Base-by-base conservation (phyloP, 495 filamentous ascomycete genomes). In the Podospora appendiculata region DNA sequence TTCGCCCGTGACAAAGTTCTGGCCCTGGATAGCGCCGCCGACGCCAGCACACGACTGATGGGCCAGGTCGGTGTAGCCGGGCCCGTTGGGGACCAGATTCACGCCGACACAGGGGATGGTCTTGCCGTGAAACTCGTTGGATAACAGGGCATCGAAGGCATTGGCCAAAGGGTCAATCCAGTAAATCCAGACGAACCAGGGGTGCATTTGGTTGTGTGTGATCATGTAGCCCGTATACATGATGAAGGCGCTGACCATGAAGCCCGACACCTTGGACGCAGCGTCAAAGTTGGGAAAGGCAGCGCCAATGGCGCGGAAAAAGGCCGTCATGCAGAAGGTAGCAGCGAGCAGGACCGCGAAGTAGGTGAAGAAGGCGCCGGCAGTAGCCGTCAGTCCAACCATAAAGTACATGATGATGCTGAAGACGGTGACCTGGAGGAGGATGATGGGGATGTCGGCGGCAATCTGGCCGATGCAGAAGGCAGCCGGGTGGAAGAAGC, bases 301-400 rank as follows among this genome's bases (percentile, higher is more conserved):
- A 6, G 87, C 76, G 4, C 87, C 87, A 17, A 90, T 69, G 14
- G 83, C 72, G 45, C 89, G 76, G 71, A 93, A 94, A 57, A 91
- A 84, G 0, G 88, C 82, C 0, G 61, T 64, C 59, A 64, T 62
- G 34, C 49, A 54, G 52, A 93, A 81, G 1, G 86, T 89, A 3
- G 84, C 60, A 3, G 77, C 54, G 47, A 88, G 74, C 18, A 78
- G 65, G 13, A 79, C 52, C 8, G 90, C 64, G 13, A 86, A 68
- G 45, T 75, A 81, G 43, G 90, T 93, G 64, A 94, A 93, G 65
- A 91, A 95, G 39, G 88, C 83, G 0, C 83, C 85, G 11, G 88
- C 72, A 3, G 83, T 84, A 47, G 81, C 71, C 14, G 76, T 67
- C 10, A 95, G 78, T 33, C 80, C 78, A 33, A 67, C 71, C 84